Percentiles rank a stretch among this genome's conserved stretches.
Conservation (phyloP, 805 yeast species). For the Tetrapisispora namnaoensis region DNA sequence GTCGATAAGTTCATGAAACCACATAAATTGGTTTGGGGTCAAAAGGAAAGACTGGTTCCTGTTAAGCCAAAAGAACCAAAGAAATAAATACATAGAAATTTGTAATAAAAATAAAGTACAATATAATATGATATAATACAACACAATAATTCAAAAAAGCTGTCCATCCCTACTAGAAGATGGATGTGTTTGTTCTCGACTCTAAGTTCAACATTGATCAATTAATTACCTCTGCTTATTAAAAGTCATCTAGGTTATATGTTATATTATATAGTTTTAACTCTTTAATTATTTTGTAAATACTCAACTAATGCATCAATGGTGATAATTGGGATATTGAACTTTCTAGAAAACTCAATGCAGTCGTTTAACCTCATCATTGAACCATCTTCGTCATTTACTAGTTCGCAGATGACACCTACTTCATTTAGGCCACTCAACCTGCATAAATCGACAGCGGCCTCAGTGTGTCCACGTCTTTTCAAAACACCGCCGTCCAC, state of each 20-base stretch:
- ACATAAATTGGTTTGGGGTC: slow-evolving; percentile 69
- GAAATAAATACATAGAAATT: slow-evolving; percentile 5
- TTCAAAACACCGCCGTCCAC: slow-evolving; percentile 68
- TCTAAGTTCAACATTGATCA: too few relatives aligned
- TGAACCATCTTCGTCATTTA: slow-evolving; percentile 82
- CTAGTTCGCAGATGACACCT: slow-evolving; percentile 89
- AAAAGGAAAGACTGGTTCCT: slow-evolving; percentile 63
- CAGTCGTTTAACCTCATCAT: slow-evolving; percentile 95
- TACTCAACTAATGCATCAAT: slow-evolving; percentile 64
- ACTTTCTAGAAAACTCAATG: slow-evolving; percentile 50
- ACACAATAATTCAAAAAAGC: background rate
- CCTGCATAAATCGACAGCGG: slow-evolving; percentile 78
- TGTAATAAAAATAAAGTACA: background rate
- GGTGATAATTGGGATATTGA: slow-evolving; percentile 60
- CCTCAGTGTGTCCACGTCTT: slow-evolving; percentile 96
- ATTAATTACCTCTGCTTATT: background rate
- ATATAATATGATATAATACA: background rate
- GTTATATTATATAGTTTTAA: background rate
- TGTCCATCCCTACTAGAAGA: background rate
- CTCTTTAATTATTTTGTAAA: slow-evolving; percentile 19
- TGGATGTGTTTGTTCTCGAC: too few relatives aligned
- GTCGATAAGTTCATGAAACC: slow-evolving; percentile 72
- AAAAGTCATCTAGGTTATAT: background rate
- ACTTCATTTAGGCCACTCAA: slow-evolving; percentile 76
- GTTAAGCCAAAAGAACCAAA: slow-evolving; percentile 46